Conservation (phyloP, 495 filamentous ascomycete species). For the Podospora didyma region DNA sequence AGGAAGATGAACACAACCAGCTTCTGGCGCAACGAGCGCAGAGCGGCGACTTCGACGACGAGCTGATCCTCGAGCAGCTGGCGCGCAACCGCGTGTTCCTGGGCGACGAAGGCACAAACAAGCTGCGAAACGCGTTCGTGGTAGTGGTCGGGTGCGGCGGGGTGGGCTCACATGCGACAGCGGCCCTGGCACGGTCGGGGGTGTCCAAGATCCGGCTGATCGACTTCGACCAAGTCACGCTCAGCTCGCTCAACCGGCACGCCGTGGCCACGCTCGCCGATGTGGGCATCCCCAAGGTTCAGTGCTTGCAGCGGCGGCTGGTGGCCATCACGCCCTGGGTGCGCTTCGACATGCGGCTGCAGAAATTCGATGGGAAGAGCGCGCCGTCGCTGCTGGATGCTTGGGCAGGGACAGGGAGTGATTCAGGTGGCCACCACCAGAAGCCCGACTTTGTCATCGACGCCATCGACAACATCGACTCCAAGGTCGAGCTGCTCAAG, state of each 20-base stretch:
- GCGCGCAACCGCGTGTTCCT: conserved; percentile 94
- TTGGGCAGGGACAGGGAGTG: conserved; percentile 60
- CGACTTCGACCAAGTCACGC: conserved; percentile 96
- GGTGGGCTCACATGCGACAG: conserved; percentile 86
- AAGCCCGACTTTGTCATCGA: conserved; percentile 86
- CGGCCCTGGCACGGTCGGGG: conserved; percentile 84
- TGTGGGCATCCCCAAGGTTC: conserved; percentile 92
- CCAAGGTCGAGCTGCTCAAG: conserved; percentile 85
- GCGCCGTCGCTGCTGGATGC: conserved; percentile 56
- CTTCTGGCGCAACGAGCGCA: conserved; percentile 76
- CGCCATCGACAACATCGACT: conserved; percentile 97
- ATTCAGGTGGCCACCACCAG: too few species aligned
- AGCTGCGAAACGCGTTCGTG: conserved; percentile 76
- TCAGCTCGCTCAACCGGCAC: conserved; percentile 90
- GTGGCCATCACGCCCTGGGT: conserved; percentile 89
- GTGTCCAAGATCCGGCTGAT: conserved; percentile 83
- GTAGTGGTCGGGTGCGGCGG: conserved; percentile 91
- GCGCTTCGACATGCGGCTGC: conserved; percentile 78
- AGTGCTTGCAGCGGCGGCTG: conserved; percentile 70
- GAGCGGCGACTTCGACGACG: conserved; percentile 88
- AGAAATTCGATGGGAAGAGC: conserved; percentile 68
- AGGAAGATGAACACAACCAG: conserved; percentile 75
- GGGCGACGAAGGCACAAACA: conserved; percentile 69
- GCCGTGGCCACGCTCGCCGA: conserved; percentile 91
- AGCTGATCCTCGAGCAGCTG: conserved; percentile 92